Conservation (phyloP, 192 early-diverging fungal genomes). For the Coemansia sp. region DNA sequence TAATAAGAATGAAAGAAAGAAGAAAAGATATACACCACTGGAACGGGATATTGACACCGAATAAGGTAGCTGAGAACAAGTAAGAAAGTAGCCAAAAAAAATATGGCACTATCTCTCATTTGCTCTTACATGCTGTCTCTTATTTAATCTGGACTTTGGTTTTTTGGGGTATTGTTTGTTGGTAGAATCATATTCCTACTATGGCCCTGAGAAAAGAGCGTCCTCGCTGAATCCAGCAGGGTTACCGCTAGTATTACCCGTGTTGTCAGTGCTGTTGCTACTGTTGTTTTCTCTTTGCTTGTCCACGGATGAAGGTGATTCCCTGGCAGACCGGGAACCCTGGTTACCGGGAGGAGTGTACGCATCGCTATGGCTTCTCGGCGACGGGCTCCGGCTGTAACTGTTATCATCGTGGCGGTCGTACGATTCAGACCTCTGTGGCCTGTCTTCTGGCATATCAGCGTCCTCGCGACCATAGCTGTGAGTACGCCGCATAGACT, state of each 20-base stretch:
- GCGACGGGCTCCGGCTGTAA: background rate
- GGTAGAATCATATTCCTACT: background rate
- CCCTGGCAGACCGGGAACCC: background rate
- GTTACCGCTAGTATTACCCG: background rate
- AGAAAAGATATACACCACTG: too few relatives aligned
- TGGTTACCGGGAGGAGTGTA: background rate
- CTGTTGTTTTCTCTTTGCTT: background rate
- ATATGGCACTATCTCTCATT: too few relatives aligned
- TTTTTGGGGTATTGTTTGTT: too few relatives aligned
- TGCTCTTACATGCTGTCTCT: too few relatives aligned
- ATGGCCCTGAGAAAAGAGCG: conserved; percentile 18
- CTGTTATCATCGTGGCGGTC: background rate
- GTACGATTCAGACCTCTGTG: background rate
- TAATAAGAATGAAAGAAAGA: too few relatives aligned
- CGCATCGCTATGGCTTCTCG: background rate
- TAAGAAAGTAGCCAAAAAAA: too few relatives aligned
- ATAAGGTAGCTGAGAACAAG: too few relatives aligned
- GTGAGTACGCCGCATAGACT: background rate
- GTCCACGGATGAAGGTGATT: background rate
- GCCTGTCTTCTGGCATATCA: background rate
- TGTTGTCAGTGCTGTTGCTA: background rate
- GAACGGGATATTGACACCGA: too few relatives aligned
- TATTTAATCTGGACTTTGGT: too few relatives aligned
- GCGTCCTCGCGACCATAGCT: background rate
- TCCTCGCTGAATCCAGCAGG: conserved; percentile 15